phyloP scores from a whole-genome alignment of 2,329 filamentous ascomycete genomes.

The Cladosporium halotolerans region DNA sequence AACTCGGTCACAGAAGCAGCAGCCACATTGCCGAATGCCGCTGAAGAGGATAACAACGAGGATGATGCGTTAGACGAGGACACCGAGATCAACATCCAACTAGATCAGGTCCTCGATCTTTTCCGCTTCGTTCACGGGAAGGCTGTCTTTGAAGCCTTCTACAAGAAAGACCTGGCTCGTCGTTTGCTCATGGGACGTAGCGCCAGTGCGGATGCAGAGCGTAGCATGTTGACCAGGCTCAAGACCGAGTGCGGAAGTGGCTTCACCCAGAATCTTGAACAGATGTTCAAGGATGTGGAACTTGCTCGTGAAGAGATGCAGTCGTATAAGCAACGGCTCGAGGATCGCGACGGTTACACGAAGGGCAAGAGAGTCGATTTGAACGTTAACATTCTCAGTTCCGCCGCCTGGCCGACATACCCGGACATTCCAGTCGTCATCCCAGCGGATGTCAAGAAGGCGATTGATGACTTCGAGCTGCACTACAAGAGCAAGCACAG shows the following conservation, averaged over 20 bases:
- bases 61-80: constrained; percentile 76
- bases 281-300: constrained; percentile 99
- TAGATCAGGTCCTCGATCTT: constrained; percentile 87
- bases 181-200: constrained; percentile 86
- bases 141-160: constrained; percentile 96
- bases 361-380: constrained; percentile 62
- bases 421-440: constrained; percentile 69
- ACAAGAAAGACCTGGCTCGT: constrained; percentile 93
- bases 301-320: constrained; percentile 86
- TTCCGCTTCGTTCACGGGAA: constrained; percentile 98
- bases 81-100: constrained; percentile 80
- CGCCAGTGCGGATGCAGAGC: constrained; percentile 89
- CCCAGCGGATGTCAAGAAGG: constrained; percentile 66
- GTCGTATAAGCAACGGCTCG: constrained; percentile 68
- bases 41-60: constrained; percentile 54
- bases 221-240: constrained; percentile 87
- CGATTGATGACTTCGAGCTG: constrained; percentile 72
- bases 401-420: constrained; percentile 89
- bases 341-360: constrained; percentile 42
- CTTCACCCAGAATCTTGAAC: constrained; percentile 95
- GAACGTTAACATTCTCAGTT: constrained; percentile 82
- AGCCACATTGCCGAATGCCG: constrained; percentile 44
- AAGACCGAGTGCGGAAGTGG: constrained; percentile 89
- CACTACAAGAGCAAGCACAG: constrained; percentile 89
- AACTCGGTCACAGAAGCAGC: constrained; percentile 34